phyloP scores from a whole-genome alignment of 345 rosid species.

The Brassica napus region Da-Ae NC_063435.1:1554501-1555000 shows the following conservation, averaged over 20 bases:
- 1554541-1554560: conserved; percentile 87
- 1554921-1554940: conserved; percentile 76
- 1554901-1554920: conserved; percentile 67
- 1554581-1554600: conserved; percentile 87
- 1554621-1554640: conserved; percentile 89
- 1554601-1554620: conserved; percentile 76
- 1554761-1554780: conserved; percentile 76
- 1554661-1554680: conserved; percentile 76
- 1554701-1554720: conserved; percentile 88
- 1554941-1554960: conserved; percentile 96
- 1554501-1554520: conserved; percentile 74
- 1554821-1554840: conserved; percentile 49
- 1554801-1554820: conserved; percentile 75
- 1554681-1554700: conserved; percentile 72
- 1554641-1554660: conserved; percentile 80
- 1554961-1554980: conserved; percentile 88
- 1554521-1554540: conserved; percentile 88
- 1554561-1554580: conserved; percentile 83
- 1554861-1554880: conserved; percentile 56
- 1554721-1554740: conserved; percentile 92
- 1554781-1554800: conserved; percentile 78
- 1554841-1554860: conserved; percentile 32
- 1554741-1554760: conserved; percentile 74
- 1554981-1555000: conserved; percentile 56
- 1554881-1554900: conserved; percentile 62